phyloP scores from a whole-genome alignment of 495 filamentous ascomycete species.

The Neurospora sp. region DNA sequence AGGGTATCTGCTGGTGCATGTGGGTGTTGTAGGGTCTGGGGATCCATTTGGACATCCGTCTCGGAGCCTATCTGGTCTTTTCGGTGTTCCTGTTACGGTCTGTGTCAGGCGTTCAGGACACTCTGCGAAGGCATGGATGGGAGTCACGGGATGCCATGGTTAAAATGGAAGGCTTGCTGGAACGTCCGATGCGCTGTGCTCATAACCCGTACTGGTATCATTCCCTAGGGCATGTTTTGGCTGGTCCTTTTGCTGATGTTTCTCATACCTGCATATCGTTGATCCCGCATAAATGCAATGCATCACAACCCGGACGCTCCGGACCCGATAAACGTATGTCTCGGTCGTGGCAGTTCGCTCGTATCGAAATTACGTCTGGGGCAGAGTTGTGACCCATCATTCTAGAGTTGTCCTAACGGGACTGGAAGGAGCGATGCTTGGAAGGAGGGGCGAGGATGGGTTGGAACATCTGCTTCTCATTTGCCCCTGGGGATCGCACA shows the following conservation, averaged over 20 bases:
- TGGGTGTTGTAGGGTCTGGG: background rate
- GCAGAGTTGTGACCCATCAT: background rate
- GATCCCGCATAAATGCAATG: background rate
- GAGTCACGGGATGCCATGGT: too few relatives aligned
- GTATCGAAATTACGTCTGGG: background rate
- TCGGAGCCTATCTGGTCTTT: background rate
- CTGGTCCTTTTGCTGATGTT: background rate
- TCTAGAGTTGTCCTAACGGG: background rate
- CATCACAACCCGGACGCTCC: background rate
- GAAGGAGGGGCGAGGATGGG: too few relatives aligned
- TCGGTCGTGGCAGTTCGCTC: background rate
- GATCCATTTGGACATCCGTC: background rate
- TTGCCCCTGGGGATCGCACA: background rate
- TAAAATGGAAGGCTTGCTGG: too few relatives aligned
- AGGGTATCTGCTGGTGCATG: background rate
- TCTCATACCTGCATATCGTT: background rate
- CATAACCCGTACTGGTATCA: background rate
- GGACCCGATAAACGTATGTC: background rate
- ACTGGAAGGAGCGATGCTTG: background rate
- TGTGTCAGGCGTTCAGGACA: background rate
- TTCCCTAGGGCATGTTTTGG: background rate
- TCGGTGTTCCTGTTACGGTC: background rate
- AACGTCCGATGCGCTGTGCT: background rate
- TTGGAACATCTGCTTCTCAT: background rate
- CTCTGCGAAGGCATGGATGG: background rate